Percentiles rank a stretch among this genome's conserved stretches.
phyloP scores from a whole-genome alignment of 1,284 basidiomycete genomes.

The Ceratorhiza oryzae-sativae region DNA sequence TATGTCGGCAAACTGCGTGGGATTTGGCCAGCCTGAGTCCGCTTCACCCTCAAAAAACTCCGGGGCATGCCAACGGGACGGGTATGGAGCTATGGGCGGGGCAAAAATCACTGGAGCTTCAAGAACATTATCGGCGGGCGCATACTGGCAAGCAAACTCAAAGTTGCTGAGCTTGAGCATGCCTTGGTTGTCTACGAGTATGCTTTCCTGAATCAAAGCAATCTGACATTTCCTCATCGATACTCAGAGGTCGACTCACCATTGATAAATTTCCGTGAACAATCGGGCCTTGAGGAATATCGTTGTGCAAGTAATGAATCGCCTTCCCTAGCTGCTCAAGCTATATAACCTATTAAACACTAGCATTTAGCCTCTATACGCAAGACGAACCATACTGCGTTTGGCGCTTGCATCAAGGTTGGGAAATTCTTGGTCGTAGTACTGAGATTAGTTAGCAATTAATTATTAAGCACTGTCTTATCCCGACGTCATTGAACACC shows the following conservation, averaged over 20 bases:
- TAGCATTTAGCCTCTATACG: too few species aligned
- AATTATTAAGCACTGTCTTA: too few species aligned
- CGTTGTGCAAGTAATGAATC: background rate
- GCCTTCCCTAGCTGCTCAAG: background rate
- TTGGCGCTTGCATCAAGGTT: background rate
- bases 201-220: constrained; percentile 4
- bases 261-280: background rate
- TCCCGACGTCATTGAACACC: background rate
- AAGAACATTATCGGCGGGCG: background rate
- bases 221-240: too few species aligned
- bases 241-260: background rate
- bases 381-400: background rate
- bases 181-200: background rate
- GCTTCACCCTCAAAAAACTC: constrained; percentile 1
- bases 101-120: background rate
- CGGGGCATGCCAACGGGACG: constrained; percentile 17
- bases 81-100: background rate
- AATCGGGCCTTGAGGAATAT: background rate
- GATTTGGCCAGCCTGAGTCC: constrained; percentile 4
- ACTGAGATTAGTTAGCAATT: too few species aligned
- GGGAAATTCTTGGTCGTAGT: background rate
- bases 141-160: constrained; percentile 32
- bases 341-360: too few species aligned
- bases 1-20: constrained; percentile 14
- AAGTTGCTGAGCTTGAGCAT: background rate